Conservation (phyloP, 2,329 filamentous ascomycete species). For the Scorias spongiosa region DNA sequence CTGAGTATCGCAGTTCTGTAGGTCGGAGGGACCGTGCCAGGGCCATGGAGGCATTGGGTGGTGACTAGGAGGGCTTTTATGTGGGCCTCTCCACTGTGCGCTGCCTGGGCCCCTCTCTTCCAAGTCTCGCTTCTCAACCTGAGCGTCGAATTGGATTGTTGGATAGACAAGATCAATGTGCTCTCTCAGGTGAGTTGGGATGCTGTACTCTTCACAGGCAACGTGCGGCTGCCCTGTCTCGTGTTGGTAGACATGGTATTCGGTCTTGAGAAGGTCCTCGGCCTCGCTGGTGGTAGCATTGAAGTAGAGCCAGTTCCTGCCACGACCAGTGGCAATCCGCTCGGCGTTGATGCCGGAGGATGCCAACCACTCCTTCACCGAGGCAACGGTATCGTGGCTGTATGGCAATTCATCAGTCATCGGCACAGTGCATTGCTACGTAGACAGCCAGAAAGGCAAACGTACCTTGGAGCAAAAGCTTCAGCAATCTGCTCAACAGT, state of each 20-base stretch:
- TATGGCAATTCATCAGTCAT: constrained; percentile 5
- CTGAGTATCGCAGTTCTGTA: constrained; percentile 34
- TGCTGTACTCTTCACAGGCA: constrained; percentile 41
- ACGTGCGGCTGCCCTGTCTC: constrained; percentile 37
- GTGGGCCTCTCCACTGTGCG: not conserved
- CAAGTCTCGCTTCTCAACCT: constrained; percentile 8
- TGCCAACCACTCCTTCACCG: constrained; percentile 40
- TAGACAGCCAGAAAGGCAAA: not conserved
- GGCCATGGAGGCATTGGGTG: not conserved
- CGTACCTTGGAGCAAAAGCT: constrained; percentile 25
- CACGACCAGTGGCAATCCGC: constrained; percentile 21
- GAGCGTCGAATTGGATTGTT: constrained; percentile 37
- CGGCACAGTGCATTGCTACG: not conserved
- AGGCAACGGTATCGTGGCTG: constrained; percentile 29
- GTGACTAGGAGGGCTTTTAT: not conserved
- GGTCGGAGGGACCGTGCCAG: constrained; percentile 1
- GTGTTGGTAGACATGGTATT: constrained; percentile 36
- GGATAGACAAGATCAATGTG: constrained; percentile 47
- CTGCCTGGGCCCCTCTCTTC: not conserved
- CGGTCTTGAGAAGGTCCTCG: constrained; percentile 38
- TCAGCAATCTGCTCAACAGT: constrained; percentile 27
- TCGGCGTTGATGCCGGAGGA: constrained; percentile 34
- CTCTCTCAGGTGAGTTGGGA: constrained; percentile 40
- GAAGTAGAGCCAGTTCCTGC: constrained; percentile 40
- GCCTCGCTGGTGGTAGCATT: constrained; percentile 36